These are phyloP conservation scores for Salvia miltiorrhiza DNA, from an alignment of 257 asterid genomes.

Conservation along the genomic window DNA sequence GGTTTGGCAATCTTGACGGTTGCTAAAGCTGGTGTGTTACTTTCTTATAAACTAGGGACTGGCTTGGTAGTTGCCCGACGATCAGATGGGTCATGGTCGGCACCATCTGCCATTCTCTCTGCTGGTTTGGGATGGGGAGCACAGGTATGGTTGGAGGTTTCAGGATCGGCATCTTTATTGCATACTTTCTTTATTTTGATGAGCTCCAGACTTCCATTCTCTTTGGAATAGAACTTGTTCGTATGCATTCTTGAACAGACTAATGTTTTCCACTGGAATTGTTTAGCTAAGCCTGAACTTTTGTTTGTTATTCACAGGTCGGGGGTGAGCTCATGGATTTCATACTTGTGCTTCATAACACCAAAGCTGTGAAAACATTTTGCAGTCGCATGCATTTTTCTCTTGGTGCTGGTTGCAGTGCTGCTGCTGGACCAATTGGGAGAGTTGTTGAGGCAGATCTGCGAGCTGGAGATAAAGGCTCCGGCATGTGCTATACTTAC, in stretches of 20 bases:
- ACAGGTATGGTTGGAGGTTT: conserved; percentile 50
- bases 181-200: not conserved
- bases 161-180: not conserved
- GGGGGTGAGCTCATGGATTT: conserved; percentile 98
- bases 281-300: not conserved
- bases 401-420: conserved; percentile 99
- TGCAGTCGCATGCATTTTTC: conserved; percentile 98
- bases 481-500: conserved; percentile 98
- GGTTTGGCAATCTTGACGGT: conserved; percentile 95
- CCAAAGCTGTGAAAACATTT: conserved; percentile 88
- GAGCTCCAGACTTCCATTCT: not conserved
- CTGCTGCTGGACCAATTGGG: conserved; percentile 98
- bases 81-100: conserved; percentile 99
- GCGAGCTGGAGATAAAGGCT: conserved; percentile 97
- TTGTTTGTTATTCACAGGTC: conserved; percentile 41
- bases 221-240: not conserved
- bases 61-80: conserved; percentile 91
- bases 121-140: conserved; percentile 99
- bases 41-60: conserved; percentile 88
- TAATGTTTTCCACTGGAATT: not conserved
- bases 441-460: conserved; percentile 96
- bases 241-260: not conserved
- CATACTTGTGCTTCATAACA: conserved; percentile 86
- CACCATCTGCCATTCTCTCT: conserved; percentile 93
- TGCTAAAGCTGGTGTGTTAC: conserved; percentile 82